phyloP scores from a whole-genome alignment of 78 protist species.

The Capsaspora owczarzaki region DNA sequence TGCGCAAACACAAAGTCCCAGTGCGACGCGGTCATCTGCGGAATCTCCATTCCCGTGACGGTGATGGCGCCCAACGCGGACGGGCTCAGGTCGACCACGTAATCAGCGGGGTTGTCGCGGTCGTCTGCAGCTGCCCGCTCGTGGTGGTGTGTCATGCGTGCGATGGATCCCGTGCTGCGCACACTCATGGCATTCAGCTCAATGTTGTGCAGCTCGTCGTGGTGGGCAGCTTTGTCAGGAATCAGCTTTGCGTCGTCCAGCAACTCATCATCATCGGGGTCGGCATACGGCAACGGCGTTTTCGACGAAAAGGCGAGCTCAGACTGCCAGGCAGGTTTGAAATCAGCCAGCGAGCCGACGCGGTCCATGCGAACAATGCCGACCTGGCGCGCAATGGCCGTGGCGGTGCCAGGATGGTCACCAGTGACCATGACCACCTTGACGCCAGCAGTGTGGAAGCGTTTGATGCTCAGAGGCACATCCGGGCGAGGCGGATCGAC shows the following conservation, averaged over 20 bases:
- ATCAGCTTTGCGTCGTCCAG: too few relatives aligned
- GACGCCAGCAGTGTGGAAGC: slow-evolving; percentile 47
- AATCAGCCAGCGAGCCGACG: background rate
- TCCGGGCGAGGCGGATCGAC: slow-evolving; percentile 93
- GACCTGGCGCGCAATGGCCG: slow-evolving; percentile 85
- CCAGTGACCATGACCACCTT: slow-evolving; percentile 96
- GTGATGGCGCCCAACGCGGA: too few relatives aligned
- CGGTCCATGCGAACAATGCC: slow-evolving; percentile 20
- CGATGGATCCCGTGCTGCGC: too few relatives aligned
- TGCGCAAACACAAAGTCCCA: too few relatives aligned
- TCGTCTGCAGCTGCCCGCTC: too few relatives aligned
- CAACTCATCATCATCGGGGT: slow-evolving; percentile 44
- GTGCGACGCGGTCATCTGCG: too few relatives aligned
- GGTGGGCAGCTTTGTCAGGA: too few relatives aligned
- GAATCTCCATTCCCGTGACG: too few relatives aligned
- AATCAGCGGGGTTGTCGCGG: background rate
- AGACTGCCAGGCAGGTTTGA: background rate
- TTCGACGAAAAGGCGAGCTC: background rate
- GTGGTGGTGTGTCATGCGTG: too few relatives aligned
- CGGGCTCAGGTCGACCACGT: slow-evolving; percentile 1
- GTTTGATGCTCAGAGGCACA: slow-evolving; percentile 50
- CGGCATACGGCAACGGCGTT: slow-evolving; percentile 12
- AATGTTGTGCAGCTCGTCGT: too few relatives aligned
- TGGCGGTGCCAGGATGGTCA: slow-evolving; percentile 93
- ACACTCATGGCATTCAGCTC: too few relatives aligned